Evolutionary conservation across 805 yeast species (phyloP), one percentile per base, ranked within the genome.

Genomic region (Candida xyloterini): DNA sequence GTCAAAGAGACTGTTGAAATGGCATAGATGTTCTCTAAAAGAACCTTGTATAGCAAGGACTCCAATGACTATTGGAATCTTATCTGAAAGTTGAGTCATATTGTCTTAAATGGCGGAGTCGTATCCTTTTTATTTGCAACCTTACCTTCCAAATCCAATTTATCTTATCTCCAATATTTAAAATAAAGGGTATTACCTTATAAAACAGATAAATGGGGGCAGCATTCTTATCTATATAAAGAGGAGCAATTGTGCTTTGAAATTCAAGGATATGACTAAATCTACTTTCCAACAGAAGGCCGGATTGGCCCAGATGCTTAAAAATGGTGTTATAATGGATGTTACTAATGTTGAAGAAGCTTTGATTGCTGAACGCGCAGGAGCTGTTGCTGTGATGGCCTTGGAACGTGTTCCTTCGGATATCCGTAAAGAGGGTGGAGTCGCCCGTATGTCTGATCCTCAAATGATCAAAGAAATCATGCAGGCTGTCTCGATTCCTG

Each of bases 321-420:
- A 84, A 58, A 90, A 86, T 41, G 84, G 85, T 44, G 86, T 79
- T 35, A 78, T 77, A 48, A 76, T 78, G 84, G 84, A 78, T 56
- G 93, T 84, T 27, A 87, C 84, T 43, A 83, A 71, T 43, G 81
- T 81, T 25, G 93, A 85, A 55, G 93, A 85, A 65, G 95, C 95
- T 15, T 60, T 69, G 30, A 76, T 85, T 37, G 95, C 95, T 16
- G 91, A 85, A 61, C 70, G 66, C 39, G 91, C 95, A 3, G 95
- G 95, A 44, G 95, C 95, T 10, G 82, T 86, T 65, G 91, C 95
- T 10, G 95, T 85, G 15, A 85, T 85, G 95, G 95, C 95, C 4
- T 70, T 85, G 48, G 95, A 85, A 65, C 68, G 82, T 52, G 86
- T 85, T 42, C 95, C 95, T 9, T 88, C 93, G 7, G 93, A 85